phyloP scores from a whole-genome alignment of 148 eudicot species.

The Heliamphora exappendiculata region DNA sequence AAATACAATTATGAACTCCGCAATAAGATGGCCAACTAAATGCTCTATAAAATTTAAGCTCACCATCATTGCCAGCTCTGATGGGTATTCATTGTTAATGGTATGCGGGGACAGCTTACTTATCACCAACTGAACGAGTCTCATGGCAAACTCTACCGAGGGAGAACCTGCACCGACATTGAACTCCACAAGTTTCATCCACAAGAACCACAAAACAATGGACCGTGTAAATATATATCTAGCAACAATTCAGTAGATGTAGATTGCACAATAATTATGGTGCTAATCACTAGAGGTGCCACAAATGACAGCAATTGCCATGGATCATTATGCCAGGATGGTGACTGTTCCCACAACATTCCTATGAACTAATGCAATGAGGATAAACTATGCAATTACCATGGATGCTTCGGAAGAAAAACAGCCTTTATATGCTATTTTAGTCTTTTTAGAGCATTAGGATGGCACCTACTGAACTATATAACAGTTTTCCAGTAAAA shows the following conservation, averaged over 20 bases:
- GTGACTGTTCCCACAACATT: background rate
- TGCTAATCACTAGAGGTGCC: background rate
- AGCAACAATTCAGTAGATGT: background rate
- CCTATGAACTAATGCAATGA: background rate
- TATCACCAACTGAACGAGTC: slow-evolving; percentile 48
- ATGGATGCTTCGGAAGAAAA: background rate
- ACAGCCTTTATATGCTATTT: background rate
- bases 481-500: background rate
- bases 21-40: background rate
- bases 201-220: background rate
- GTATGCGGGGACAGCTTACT: slow-evolving; percentile 41
- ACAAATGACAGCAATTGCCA: background rate
- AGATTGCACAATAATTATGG: background rate
- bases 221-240: background rate
- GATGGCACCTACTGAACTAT: background rate
- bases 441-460: background rate
- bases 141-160: slow-evolving; percentile 47
- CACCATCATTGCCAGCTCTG: slow-evolving; percentile 59
- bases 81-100: slow-evolving; percentile 34
- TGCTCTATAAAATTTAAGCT: slow-evolving; percentile 4
- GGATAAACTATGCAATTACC: background rate
- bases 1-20: slow-evolving; percentile 1
- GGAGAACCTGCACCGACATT: slow-evolving; percentile 45
- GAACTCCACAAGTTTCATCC: slow-evolving; percentile 4
- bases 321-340: background rate